Evolutionary conservation across 192 early-diverging fungal genomes (phyloP).

Genomic region (Polychytrium aggregatum): DNA sequence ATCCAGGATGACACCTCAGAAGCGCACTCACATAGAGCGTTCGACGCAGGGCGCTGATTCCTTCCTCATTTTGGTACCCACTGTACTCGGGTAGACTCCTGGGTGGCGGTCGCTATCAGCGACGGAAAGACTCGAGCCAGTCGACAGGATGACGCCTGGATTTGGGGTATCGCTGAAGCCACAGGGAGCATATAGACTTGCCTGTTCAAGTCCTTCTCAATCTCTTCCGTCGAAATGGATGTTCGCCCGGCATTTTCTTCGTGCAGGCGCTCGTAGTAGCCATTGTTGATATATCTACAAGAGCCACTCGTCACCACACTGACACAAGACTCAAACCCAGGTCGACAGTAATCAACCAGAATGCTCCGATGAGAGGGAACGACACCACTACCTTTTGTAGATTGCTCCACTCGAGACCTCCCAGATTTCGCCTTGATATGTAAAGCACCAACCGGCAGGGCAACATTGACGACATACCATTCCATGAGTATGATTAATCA

Average conservation of each 20-base stretch:
- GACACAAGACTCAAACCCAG: too few relatives aligned
- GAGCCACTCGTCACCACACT: not conserved
- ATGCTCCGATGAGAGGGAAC: not conserved
- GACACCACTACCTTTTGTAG: conserved; percentile 48
- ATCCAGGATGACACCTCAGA: not conserved
- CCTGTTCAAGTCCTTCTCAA: conserved; percentile 91
- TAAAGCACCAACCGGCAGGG: too few relatives aligned
- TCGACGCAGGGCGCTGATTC: conserved; percentile 84
- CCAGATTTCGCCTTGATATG: conserved; percentile 76
- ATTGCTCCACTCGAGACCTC: conserved; percentile 83
- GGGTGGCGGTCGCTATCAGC: not conserved
- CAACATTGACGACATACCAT: too few relatives aligned
- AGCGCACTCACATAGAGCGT: conserved; percentile 54
- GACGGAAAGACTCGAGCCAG: too few relatives aligned
- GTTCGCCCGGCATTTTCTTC: conserved; percentile 54
- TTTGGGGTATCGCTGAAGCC: too few relatives aligned
- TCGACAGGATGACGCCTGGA: too few relatives aligned
- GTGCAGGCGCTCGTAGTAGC: conserved; percentile 68
- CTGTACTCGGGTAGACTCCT: conserved; percentile 88
- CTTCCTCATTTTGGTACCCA: conserved; percentile 82
- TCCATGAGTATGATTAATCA: too few relatives aligned
- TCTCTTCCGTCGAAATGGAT: conserved; percentile 82
- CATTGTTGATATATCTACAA: conserved; percentile 59
- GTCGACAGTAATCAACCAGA: too few relatives aligned
- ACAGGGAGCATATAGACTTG: conserved; percentile 7